phyloP scores from a whole-genome alignment of 345 rosid species.

The Streptanthus diversifolius region DNA sequence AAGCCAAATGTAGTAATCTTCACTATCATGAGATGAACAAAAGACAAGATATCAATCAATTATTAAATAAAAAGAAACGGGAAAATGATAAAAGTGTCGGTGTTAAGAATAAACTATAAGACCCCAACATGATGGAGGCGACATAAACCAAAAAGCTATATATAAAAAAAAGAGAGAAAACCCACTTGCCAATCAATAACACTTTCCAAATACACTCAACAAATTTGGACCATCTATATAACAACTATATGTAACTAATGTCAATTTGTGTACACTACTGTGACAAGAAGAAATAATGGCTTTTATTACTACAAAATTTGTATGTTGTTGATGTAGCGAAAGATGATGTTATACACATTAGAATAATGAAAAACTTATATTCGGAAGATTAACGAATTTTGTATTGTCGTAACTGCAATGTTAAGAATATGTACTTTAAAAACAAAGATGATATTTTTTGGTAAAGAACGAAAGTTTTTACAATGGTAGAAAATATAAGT shows the following conservation, averaged over 20 bases:
- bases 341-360: not conserved
- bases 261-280: not conserved
- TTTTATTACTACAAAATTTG: not conserved
- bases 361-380: not conserved
- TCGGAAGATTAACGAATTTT: not conserved
- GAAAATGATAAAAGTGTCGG: slow-evolving; percentile 28
- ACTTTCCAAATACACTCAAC: not conserved
- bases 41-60: slow-evolving; percentile 11
- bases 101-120: slow-evolving; percentile 19
- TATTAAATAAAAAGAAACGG: not conserved
- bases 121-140: slow-evolving; percentile 19
- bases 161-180: not conserved
- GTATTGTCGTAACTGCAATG: not conserved
- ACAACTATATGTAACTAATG: not conserved
- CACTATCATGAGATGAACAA: slow-evolving; percentile 14
- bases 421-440: not conserved
- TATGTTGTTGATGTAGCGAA: not conserved
- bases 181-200: slow-evolving; percentile 7
- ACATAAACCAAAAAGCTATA: not conserved
- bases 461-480: not conserved
- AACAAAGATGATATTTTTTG: not conserved
- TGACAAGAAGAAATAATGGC: not conserved
- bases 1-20: slow-evolving; percentile 20
- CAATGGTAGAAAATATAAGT: not conserved
- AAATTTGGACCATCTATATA: not conserved